A percentile compares a stretch with the other conserved stretches of the same genome.
These are phyloP conservation scores for Euphorbia celastroides DNA, from an alignment of 441 rosid species.

Conservation along the genomic window DNA sequence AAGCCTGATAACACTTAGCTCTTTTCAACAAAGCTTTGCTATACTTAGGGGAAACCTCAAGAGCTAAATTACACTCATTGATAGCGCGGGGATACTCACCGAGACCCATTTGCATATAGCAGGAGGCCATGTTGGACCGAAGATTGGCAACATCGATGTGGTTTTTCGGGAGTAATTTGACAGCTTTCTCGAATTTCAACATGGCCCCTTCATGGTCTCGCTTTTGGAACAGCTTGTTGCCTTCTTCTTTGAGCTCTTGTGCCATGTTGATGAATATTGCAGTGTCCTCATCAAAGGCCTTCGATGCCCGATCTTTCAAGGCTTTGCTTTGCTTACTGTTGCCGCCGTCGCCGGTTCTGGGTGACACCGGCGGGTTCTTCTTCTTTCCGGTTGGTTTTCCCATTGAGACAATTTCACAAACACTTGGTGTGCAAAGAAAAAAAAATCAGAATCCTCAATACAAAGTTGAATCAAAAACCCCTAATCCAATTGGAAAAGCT, in stretches of 20 bases:
- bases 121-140: conserved; percentile 77
- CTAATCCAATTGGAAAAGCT: conserved; percentile 1
- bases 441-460: neutral
- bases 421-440: neutral
- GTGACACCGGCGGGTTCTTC: conserved; percentile 40
- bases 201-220: conserved; percentile 93
- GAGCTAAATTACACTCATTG: conserved; percentile 72
- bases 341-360: conserved; percentile 29
- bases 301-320: conserved; percentile 47
- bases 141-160: conserved; percentile 77
- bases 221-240: conserved; percentile 69
- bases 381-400: conserved; percentile 96
- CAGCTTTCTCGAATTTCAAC: conserved; percentile 81
- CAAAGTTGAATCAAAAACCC: neutral
- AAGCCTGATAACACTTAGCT: conserved; percentile 72
- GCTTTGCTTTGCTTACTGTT: conserved; percentile 31
- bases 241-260: conserved; percentile 94
- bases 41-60: conserved; percentile 78
- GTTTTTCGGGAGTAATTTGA: conserved; percentile 70
- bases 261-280: conserved; percentile 83
- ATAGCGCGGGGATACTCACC: conserved; percentile 94
- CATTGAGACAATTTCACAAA: conserved; percentile 30
- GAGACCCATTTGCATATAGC: conserved; percentile 92
- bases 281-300: conserved; percentile 84
- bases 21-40: conserved; percentile 79